Evolutionary conservation across 768 basidiomycete species (phyloP).

Genomic region (Russula sp.): DNA sequence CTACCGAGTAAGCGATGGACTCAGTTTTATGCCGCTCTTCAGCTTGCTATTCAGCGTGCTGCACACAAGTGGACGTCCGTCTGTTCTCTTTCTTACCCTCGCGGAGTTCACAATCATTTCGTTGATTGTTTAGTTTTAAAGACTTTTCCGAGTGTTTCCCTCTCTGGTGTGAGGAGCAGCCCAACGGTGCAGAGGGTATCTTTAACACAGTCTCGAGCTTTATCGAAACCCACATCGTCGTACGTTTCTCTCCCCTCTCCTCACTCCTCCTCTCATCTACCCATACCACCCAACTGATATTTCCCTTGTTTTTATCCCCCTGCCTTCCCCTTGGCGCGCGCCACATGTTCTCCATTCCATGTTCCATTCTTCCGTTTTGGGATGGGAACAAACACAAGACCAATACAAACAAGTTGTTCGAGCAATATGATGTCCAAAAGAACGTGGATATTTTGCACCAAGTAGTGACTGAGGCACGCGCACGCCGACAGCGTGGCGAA

Average conservation of each 20-base stretch:
- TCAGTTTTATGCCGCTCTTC: conserved; percentile 50
- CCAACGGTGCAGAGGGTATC: conserved; percentile 37
- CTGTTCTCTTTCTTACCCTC: neutral
- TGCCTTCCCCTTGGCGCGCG: neutral
- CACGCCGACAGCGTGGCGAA: conserved; percentile 47
- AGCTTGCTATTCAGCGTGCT: conserved; percentile 51
- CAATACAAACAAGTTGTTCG: conserved; percentile 66
- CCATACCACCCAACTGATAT: neutral
- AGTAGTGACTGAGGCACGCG: conserved; percentile 63
- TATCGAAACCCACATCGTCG: conserved; percentile 61
- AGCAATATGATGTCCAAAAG: conserved; percentile 61
- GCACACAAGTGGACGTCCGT: conserved; percentile 56
- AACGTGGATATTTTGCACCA: conserved; percentile 69
- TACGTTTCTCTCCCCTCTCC: conserved; percentile 11
- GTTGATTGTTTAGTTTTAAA: conserved; percentile 40
- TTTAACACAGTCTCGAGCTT: conserved; percentile 64
- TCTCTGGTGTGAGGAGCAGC: conserved; percentile 40
- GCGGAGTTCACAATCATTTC: neutral
- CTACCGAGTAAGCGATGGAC: conserved; percentile 46
- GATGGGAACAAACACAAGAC: conserved; percentile 40
- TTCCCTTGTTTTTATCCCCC: too few species aligned
- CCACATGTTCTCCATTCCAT: neutral
- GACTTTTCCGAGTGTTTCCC: conserved; percentile 46
- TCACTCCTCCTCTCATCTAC: too few species aligned
- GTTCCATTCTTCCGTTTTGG: neutral